Conservation (phyloP, 2,329 filamentous ascomycete genomes). For the Phyllosticta citribraziliensis region DNA sequence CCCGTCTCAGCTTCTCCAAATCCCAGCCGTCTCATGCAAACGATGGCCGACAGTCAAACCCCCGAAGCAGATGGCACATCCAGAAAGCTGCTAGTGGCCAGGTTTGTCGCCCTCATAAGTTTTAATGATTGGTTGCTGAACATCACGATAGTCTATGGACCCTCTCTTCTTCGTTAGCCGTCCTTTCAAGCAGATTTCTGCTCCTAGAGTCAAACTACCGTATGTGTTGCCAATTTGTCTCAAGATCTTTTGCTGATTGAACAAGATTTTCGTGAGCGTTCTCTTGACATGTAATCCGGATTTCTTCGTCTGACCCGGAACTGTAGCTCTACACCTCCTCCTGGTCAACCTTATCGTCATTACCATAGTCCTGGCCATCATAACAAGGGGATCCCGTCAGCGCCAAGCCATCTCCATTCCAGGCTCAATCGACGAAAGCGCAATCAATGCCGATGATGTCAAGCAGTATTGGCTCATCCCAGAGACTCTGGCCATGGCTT, state of each 20-base stretch:
- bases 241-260: not conserved
- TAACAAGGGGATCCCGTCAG: not conserved
- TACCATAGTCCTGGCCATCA: not conserved
- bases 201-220: constrained; percentile 6
- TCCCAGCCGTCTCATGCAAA: not conserved
- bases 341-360: constrained; percentile 13
- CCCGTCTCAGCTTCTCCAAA: not conserved
- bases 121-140: not conserved
- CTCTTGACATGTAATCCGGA: not conserved
- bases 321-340: constrained; percentile 16
- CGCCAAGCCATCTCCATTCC: not conserved
- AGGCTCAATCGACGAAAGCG: not conserved
- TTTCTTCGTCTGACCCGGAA: not conserved
- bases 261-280: constrained; percentile 4
- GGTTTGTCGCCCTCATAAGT: not conserved
- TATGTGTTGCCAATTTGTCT: not conserved
- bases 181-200: constrained; percentile 6
- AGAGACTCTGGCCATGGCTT: constrained; percentile 11
- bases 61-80: not conserved
- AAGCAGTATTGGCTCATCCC: not conserved
- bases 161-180: not conserved
- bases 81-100: not conserved
- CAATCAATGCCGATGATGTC: not conserved
- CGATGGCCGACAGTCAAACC: not conserved
- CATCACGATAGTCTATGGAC: not conserved